Base-by-base conservation (phyloP, 176 grass and related monocot species). In the Neostapfia colusana region DNA sequence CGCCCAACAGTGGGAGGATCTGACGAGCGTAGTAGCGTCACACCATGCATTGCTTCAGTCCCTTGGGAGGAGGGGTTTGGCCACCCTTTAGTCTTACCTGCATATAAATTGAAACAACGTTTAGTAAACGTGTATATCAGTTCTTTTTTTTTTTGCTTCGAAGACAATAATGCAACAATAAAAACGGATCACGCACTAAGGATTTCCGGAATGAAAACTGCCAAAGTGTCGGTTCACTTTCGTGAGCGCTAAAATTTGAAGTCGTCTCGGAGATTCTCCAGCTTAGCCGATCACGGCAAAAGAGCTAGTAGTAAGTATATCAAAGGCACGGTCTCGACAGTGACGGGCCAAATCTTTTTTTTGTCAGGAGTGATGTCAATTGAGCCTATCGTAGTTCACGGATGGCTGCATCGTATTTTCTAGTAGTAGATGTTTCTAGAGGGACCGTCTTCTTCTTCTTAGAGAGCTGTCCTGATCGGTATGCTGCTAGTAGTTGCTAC, bases 71-170 rank as follows among this genome's bases (percentile, higher is more conserved):
- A 39, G 86, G 86, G 1, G 86, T 84, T 15, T 88, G 81, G 28
- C 76, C 77, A 59, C 81, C 77, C 58, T 88, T 88, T 9, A 88
- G 59, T 51, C 86, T 84, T 6, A 88, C 77, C 86, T 88, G 71
- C 70, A 76, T 0, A 76, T 0, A 49, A 57, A 23, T 60, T 34
- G 38, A 51, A 48, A 6, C 12, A 34, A 16, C 38, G 64, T 59
- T 58, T 70, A 50, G 66, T 46, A 85, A 49, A 13, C 8, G 1
- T 11, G 36, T 13, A 5, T 6, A n/a, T n/a, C n/a, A n/a, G n/a
- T n/a, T n/a, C n/a, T 42, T 11, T 55, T 43, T 38, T 20, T 6
- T 39, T 15, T 10, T 18, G 8, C 5, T 8, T n/a, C 0, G 5
- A 53, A 53, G 4, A 53, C 16, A 50, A 50, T 50, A 53, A 53